A percentile compares a stretch with the other conserved stretches of the same genome.
Conservation (phyloP, 495 filamentous ascomycete species). For the Penicillium robsamsonii region DNA sequence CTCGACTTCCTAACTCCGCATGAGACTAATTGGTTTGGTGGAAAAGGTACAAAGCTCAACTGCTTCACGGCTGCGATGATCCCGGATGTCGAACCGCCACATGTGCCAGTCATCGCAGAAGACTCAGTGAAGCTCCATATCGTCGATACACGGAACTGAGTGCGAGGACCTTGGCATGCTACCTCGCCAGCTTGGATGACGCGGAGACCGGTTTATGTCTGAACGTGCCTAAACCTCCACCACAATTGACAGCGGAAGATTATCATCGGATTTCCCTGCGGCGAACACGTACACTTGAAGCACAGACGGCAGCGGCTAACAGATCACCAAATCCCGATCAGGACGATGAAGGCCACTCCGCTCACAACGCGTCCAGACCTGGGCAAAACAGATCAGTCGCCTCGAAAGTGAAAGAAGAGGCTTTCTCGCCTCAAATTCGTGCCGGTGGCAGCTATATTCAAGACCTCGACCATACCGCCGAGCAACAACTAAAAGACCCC, state of each 20-base stretch:
- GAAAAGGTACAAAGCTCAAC: conserved; percentile 72
- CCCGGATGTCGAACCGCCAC: conserved; percentile 70
- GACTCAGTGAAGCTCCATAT: conserved; percentile 63
- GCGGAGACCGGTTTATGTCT: conserved; percentile 73
- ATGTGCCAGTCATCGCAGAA: conserved; percentile 74
- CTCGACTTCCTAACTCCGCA: not conserved
- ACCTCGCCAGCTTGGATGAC: conserved; percentile 76
- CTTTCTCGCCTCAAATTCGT: not conserved
- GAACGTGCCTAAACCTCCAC: conserved; percentile 40
- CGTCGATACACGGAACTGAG: conserved; percentile 68
- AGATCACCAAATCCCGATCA: not conserved
- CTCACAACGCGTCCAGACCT: not conserved
- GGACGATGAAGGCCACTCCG: not conserved
- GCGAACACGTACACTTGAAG: conserved; percentile 27
- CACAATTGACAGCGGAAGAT: conserved; percentile 29
- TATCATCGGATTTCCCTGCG: conserved; percentile 31
- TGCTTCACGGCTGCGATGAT: conserved; percentile 76
- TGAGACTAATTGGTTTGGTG: conserved; percentile 10
- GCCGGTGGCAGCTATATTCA: conserved; percentile 15
- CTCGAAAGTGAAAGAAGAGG: not conserved
- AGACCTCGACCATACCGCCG: conserved; percentile 24
- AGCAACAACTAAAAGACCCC: conserved; percentile 68
- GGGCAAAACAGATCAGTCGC: not conserved
- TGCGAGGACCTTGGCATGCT: conserved; percentile 74
- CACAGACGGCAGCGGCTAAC: conserved; percentile 14